A percentile compares a stretch with the other conserved stretches of the same genome.
phyloP scores from a whole-genome alignment of 805 yeast genomes.

The Myxozyma mucilagina region DNA sequence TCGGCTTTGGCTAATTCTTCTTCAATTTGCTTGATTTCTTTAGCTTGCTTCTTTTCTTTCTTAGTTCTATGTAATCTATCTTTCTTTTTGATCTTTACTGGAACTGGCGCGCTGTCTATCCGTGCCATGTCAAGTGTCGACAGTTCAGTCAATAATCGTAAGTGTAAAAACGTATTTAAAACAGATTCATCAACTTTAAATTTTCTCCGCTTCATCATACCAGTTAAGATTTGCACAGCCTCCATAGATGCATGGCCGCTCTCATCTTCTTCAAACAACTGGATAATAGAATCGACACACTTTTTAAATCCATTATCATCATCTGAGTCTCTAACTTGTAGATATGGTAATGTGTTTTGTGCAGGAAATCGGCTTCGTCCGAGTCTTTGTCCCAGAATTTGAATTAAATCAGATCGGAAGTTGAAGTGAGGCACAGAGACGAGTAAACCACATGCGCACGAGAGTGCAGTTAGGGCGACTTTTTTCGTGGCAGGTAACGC shows the following conservation, averaged over 20 bases:
- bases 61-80: slow-evolving; percentile 91
- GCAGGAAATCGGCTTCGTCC: slow-evolving; percentile 46
- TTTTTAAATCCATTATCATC: slow-evolving; percentile 51
- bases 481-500: slow-evolving; percentile 29
- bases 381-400: slow-evolving; percentile 65
- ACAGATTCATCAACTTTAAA: slow-evolving; percentile 84
- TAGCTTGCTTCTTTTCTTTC: slow-evolving; percentile 81
- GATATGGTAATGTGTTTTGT: neutral
- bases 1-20: slow-evolving; percentile 88
- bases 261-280: slow-evolving; percentile 71
- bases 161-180: slow-evolving; percentile 66
- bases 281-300: slow-evolving; percentile 66
- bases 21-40: slow-evolving; percentile 83
- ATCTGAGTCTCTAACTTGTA: slow-evolving; percentile 12
- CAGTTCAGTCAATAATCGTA: slow-evolving; percentile 47
- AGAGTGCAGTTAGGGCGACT: slow-evolving; percentile 51
- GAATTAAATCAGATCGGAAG: slow-evolving; percentile 71
- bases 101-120: slow-evolving; percentile 32
- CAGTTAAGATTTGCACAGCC: slow-evolving; percentile 63
- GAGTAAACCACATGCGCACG: slow-evolving; percentile 77
- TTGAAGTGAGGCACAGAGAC: slow-evolving; percentile 75
- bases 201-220: slow-evolving; percentile 69
- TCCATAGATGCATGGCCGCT: slow-evolving; percentile 83
- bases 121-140: slow-evolving; percentile 14
- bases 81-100: slow-evolving; percentile 66